A percentile compares a stretch with the other conserved stretches of the same genome.
Evolutionary conservation across 2,329 filamentous ascomycete genomes (phyloP).

Genomic region (Xylariaceae sp.): DNA sequence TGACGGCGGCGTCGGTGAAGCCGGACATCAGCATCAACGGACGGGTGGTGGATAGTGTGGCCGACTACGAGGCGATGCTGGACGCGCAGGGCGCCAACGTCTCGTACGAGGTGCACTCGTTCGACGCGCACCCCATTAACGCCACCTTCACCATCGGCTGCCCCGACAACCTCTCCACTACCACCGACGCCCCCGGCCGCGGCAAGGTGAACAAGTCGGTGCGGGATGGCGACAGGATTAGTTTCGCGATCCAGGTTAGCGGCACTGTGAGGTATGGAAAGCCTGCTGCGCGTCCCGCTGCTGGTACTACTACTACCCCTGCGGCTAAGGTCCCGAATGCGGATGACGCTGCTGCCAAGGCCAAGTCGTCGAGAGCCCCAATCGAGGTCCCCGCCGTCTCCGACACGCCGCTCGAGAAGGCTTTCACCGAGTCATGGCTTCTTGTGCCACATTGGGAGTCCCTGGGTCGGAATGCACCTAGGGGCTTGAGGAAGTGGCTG

Average conservation of each 20-base stretch:
- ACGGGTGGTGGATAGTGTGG: conserved; percentile 52
- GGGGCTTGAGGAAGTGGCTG: conserved; percentile 54
- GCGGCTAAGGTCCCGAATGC: too few relatives aligned
- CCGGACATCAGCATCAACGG: conserved; percentile 79
- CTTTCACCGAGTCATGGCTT: conserved; percentile 76
- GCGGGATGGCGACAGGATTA: conserved; percentile 53
- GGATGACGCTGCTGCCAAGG: conserved; percentile 24
- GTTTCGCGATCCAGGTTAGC: conserved; percentile 67
- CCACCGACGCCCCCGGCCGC: conserved; percentile 15
- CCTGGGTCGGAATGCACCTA: conserved; percentile 46
- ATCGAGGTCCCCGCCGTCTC: background rate
- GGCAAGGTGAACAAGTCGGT: conserved; percentile 11
- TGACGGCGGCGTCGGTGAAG: conserved; percentile 43
- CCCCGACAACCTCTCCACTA: conserved; percentile 35
- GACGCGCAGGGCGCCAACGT: conserved; percentile 47
- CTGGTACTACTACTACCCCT: too few relatives aligned
- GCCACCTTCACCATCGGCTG: conserved; percentile 55
- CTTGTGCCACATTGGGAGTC: conserved; percentile 70
- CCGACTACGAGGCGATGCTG: conserved; percentile 63
- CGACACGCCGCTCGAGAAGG: conserved; percentile 40
- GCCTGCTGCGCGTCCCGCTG: conserved; percentile 50
- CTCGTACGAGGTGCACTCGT: conserved; percentile 67
- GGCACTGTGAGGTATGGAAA: conserved; percentile 67
- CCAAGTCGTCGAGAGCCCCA: conserved; percentile 35
- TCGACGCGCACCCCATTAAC: conserved; percentile 76